A percentile compares a stretch with the other conserved stretches of the same genome.
These are phyloP conservation scores for Aspergillus udagawae DNA, from an alignment of 2,329 filamentous ascomycete species.

Conservation along the genomic window DNA sequence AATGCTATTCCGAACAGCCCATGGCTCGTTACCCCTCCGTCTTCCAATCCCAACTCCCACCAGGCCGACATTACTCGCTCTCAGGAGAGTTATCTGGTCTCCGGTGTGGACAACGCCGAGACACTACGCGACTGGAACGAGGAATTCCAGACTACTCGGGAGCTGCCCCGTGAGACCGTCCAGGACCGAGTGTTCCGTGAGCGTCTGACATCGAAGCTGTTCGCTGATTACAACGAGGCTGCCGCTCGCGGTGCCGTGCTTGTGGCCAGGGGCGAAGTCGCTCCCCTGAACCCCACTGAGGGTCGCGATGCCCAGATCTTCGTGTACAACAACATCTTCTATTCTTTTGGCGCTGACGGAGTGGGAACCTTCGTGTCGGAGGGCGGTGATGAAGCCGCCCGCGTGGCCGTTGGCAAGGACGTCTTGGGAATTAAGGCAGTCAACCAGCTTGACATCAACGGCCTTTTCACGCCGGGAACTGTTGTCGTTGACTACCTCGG, in stretches of 20 bases:
- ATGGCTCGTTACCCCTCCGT: conserved; percentile 74
- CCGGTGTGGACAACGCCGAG: conserved; percentile 89
- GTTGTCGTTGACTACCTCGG: conserved; percentile 96
- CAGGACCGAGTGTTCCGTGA: conserved; percentile 96
- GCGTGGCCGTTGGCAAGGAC: conserved; percentile 94
- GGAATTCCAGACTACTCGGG: conserved; percentile 94
- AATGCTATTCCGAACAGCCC: conserved; percentile 90
- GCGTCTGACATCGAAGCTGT: conserved; percentile 88
- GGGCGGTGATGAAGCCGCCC: conserved; percentile 91
- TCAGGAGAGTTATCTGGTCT: conserved; percentile 87
- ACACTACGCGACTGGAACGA: conserved; percentile 98
- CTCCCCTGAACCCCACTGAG: conserved; percentile 92
- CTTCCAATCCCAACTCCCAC: conserved; percentile 63
- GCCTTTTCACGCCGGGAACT: conserved; percentile 90
- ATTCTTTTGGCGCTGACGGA: conserved; percentile 95
- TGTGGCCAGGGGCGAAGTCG: conserved; percentile 87
- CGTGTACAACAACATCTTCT: conserved; percentile 99
- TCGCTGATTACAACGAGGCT: conserved; percentile 96
- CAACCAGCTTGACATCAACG: conserved; percentile 94
- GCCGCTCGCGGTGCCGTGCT: conserved; percentile 87
- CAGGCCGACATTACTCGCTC: conserved; percentile 80
- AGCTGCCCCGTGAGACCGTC: conserved; percentile 87
- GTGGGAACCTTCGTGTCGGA: conserved; percentile 96
- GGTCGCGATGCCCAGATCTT: conserved; percentile 92
- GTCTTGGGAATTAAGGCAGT: conserved; percentile 90